A percentile compares a stretch with the other conserved stretches of the same genome.
Conservation (phyloP, 768 basidiomycete genomes). For the Tephrocybe rancida region DNA sequence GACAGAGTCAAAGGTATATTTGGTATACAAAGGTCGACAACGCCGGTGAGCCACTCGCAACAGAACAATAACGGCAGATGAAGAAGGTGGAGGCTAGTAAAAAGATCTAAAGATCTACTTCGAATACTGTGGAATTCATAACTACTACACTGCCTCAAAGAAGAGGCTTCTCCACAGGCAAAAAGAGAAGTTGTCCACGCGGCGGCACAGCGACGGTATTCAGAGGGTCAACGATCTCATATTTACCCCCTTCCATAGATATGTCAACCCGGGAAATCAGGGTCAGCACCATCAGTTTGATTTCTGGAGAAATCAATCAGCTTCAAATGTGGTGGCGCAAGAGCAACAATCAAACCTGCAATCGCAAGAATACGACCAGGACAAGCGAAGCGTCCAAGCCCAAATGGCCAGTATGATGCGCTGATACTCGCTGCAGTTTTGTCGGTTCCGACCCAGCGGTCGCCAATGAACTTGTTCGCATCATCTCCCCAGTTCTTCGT, state of each 20-base stretch:
- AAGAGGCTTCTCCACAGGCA: slow-evolving; percentile 1
- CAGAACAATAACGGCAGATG: too few species aligned
- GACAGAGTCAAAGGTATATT: too few species aligned
- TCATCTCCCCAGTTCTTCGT: slow-evolving; percentile 9
- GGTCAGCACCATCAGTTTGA: slow-evolving; percentile 5
- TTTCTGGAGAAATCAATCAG: background rate
- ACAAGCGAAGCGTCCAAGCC: slow-evolving; percentile 7
- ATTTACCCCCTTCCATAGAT: slow-evolving; percentile 8
- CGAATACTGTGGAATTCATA: too few species aligned
- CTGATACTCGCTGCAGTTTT: slow-evolving; percentile 9
- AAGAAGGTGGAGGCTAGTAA: too few species aligned
- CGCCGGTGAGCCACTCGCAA: too few species aligned
- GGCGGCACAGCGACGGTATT: slow-evolving; percentile 10
- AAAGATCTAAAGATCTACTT: too few species aligned
- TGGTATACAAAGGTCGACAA: too few species aligned
- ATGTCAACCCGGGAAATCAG: slow-evolving; percentile 7
- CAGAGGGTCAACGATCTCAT: slow-evolving; percentile 6
- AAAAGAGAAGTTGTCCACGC: background rate
- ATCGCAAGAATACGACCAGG: slow-evolving; percentile 6
- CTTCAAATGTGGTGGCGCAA: background rate
- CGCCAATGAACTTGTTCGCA: slow-evolving; percentile 2
- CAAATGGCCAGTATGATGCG: slow-evolving; percentile 9
- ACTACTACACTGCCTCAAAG: too few species aligned
- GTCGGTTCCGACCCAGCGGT: slow-evolving; percentile 11
- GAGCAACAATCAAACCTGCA: background rate